Base-by-base conservation (phyloP, 2,329 filamentous ascomycete genomes). In the Keithomyces neogunnii region DNA sequence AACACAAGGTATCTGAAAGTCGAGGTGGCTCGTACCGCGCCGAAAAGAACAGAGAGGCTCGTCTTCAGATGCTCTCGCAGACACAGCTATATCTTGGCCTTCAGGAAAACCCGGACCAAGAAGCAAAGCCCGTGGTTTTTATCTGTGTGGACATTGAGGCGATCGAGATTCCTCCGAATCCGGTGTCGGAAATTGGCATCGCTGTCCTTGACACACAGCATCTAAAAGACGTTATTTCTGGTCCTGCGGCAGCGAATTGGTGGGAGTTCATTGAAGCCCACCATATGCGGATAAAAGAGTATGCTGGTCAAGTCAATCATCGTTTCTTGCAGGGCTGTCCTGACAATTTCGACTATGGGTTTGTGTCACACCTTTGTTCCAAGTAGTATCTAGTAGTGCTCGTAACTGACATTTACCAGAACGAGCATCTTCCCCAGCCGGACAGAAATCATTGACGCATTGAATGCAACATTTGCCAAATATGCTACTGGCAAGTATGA, bases 151-250 rank as follows among this genome's bases (percentile, higher is more conserved):
- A 99, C 60, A 73, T 93, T 33, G 93, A 99, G 66, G 83, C 85
- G 1, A 88, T 84, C 52, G 93, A 99, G 65, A 69, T 70, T 28
- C 73, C 80, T 44, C 78, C 82, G 10, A 71, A 75, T 35, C 72
- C 80, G 10, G 77, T 97, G 53, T 95, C 91, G 0, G 93, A 99
- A 66, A 76, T 99, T 39, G 93, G 93, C 1, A 74, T 99, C 40
- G 85, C 89, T 1, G 84, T 85, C 3, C 73, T 97, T 0, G 90
- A 97, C 63, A 90, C 86, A 1, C 59, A 66, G 4, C 66, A 77
- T 38, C 63, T 89, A 28, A 59, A 68, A 1, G 69, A 66, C 6
- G 55, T 82, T 1, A 60, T 79, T 0, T 86, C 88, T 3, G 88
- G 88, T 0, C 60, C 70, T 2, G 67, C 72, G 30, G 88, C 84